Percentiles rank a stretch among this genome's conserved stretches.
phyloP scores from a whole-genome alignment of 805 yeast genomes.

The Wickerhamomyces hampshirensis region DNA sequence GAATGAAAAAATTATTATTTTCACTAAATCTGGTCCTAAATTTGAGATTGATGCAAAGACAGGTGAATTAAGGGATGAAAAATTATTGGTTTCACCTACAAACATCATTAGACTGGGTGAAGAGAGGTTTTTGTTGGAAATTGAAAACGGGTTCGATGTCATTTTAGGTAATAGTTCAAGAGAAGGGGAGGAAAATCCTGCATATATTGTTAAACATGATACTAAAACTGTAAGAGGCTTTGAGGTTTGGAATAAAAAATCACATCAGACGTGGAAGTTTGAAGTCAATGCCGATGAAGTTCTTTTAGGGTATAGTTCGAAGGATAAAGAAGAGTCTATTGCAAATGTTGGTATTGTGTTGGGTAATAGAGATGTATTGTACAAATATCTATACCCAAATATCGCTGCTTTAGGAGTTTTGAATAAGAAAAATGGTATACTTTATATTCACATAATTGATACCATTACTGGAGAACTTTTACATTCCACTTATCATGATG shows the following conservation, averaged over 20 bases:
- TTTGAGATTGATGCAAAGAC: constrained; percentile 21
- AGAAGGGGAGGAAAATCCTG: constrained; percentile 7
- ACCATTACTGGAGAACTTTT: constrained; percentile 64
- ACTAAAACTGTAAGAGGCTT: constrained; percentile 23
- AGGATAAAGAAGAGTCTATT: constrained; percentile 35
- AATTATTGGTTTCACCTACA: constrained; percentile 10
- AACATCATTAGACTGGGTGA: constrained; percentile 13
- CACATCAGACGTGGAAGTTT: constrained; percentile 36
- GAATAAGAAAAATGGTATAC: constrained; percentile 21
- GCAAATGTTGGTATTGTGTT: constrained; percentile 66
- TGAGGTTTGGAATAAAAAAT: constrained; percentile 11
- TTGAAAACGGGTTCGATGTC: constrained; percentile 14
- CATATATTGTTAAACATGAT: constrained; percentile 23
- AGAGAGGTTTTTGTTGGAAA: constrained; percentile 16
- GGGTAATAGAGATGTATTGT: constrained; percentile 67
- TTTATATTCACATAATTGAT: constrained; percentile 58
- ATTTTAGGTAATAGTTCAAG: constrained; percentile 9
- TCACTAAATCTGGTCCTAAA: constrained; percentile 19
- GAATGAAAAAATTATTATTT: constrained; percentile 12
- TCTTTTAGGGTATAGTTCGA: constrained; percentile 36
- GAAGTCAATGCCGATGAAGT: constrained; percentile 27
- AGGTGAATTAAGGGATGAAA: constrained; percentile 24
- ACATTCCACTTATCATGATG: constrained; percentile 37
- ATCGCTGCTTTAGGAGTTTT: constrained; percentile 47
- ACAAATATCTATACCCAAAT: constrained; percentile 80